phyloP scores from a whole-genome alignment of 805 yeast species.

The Wickerhamomyces alni region DNA sequence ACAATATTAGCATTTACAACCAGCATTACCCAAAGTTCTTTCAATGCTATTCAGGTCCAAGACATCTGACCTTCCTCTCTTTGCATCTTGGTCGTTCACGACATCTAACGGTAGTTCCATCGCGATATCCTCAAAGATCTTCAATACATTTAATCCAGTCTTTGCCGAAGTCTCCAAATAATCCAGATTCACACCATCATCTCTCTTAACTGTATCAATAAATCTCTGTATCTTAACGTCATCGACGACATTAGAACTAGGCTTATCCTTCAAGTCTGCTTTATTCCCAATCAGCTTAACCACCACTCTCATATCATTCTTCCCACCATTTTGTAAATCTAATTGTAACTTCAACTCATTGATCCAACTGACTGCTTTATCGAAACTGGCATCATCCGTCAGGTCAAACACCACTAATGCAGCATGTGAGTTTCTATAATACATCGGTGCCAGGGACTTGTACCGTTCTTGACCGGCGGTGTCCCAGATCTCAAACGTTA shows the following conservation, averaged over 20 bases:
- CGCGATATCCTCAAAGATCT: slow-evolving; percentile 37
- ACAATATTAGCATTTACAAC: slow-evolving; percentile 2
- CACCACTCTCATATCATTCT: slow-evolving; percentile 60
- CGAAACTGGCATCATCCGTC: slow-evolving; percentile 63
- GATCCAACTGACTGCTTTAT: slow-evolving; percentile 85
- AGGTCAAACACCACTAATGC: slow-evolving; percentile 89
- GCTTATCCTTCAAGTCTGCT: slow-evolving; percentile 42
- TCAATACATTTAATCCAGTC: slow-evolving; percentile 53
- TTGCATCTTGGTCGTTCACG: slow-evolving; percentile 10
- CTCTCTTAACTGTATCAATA: slow-evolving; percentile 2
- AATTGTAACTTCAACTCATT: slow-evolving; percentile 76
- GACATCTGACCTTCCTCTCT: slow-evolving; percentile 19
- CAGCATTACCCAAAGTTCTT: slow-evolving; percentile 2
- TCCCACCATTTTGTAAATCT: not conserved
- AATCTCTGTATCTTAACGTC: slow-evolving; percentile 28
- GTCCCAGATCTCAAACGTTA: slow-evolving; percentile 56
- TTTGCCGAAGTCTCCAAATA: slow-evolving; percentile 41
- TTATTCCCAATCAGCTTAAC: slow-evolving; percentile 90
- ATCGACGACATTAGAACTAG: slow-evolving; percentile 19
- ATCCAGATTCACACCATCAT: slow-evolving; percentile 26
- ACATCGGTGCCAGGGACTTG: slow-evolving; percentile 78
- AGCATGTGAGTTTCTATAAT: slow-evolving; percentile 71
- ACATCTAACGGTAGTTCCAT: slow-evolving; percentile 37
- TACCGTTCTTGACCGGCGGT: slow-evolving; percentile 95
- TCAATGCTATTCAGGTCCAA: slow-evolving; percentile 25